These are phyloP conservation scores for Oropetium thomaeum DNA, from an alignment of 176 grass and related monocot genomes.

Conservation along the genomic window DNA sequence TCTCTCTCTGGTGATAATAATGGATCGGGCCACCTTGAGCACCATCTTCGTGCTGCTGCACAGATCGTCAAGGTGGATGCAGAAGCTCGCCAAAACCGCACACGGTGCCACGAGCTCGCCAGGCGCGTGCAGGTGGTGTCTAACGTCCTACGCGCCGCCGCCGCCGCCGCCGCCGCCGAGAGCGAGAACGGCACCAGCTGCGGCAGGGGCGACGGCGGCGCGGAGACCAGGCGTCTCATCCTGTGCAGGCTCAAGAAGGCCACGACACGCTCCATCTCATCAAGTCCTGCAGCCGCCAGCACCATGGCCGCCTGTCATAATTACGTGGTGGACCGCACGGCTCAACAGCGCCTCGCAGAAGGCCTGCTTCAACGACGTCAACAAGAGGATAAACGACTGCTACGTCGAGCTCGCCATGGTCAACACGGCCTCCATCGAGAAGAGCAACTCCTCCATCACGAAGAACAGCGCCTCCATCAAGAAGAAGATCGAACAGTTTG, in stretches of 20 bases:
- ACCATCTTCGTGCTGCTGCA: no score
- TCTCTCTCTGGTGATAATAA: no score
- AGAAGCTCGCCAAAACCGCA: not conserved
- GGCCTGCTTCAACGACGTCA: not conserved
- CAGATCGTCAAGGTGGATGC: no score
- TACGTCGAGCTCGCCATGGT: not conserved
- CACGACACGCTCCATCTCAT: not conserved
- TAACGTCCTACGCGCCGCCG: not conserved
- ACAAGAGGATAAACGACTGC: not conserved
- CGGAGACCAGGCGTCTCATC: no score
- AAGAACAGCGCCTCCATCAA: not conserved
- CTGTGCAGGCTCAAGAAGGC: not conserved
- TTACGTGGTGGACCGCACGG: not conserved
- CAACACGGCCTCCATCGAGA: not conserved
- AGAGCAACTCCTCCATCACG: not conserved
- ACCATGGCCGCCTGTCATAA: no score
- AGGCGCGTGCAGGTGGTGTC: not conserved
- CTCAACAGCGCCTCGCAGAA: no score
- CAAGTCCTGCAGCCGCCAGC: not conserved
- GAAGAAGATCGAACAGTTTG: not conserved
- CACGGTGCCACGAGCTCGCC: not conserved
- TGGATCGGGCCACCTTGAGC: no score
- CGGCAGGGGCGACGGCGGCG: not conserved
- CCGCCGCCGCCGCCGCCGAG: no score
- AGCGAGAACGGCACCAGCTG: no score